Percentiles rank a stretch among this genome's conserved stretches.
Evolutionary conservation across 2,329 filamentous ascomycete species (phyloP).

Genomic region (Aspergillus floridensis): DNA sequence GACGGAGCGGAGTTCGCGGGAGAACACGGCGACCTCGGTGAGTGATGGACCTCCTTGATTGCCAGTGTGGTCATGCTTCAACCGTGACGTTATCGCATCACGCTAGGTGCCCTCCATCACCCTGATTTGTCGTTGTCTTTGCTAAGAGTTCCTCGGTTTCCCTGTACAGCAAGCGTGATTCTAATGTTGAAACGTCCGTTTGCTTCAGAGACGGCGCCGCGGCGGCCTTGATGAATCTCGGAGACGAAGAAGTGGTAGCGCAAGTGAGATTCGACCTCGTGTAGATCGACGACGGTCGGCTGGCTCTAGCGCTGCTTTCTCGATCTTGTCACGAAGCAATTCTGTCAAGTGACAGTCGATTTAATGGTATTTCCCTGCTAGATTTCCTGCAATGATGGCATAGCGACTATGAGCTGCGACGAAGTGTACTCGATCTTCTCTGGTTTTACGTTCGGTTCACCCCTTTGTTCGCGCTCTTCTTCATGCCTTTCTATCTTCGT

Average conservation of each 20-base stretch:
- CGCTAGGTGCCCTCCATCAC: constrained; percentile 6
- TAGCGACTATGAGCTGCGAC: constrained; percentile 40
- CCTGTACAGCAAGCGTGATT: constrained; percentile 46
- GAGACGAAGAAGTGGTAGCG: constrained; percentile 42
- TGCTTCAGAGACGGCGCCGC: constrained; percentile 48
- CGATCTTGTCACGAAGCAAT: constrained; percentile 43
- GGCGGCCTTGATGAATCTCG: constrained; percentile 41
- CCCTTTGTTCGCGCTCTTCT: constrained; percentile 18
- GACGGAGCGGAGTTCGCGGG: constrained; percentile 51
- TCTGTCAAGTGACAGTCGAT: constrained; percentile 37
- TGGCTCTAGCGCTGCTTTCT: constrained; percentile 35
- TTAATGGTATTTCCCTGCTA: constrained; percentile 21
- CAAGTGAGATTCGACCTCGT: constrained; percentile 42
- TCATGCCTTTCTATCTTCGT: constrained; percentile 17
- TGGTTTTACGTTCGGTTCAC: constrained; percentile 25
- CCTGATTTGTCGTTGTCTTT: constrained; percentile 32
- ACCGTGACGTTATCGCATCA: constrained; percentile 22
- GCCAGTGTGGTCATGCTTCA: constrained; percentile 21
- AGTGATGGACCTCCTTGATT: constrained; percentile 23
- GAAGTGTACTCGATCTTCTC: constrained; percentile 31
- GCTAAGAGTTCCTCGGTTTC: constrained; percentile 40
- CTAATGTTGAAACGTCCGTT: constrained; percentile 46
- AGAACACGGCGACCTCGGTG: constrained; percentile 46
- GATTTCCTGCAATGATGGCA: constrained; percentile 32
- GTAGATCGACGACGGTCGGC: constrained; percentile 40